Base-by-base conservation (phyloP, 1,139 yeast species). In the Taphrina betulina region DNA sequence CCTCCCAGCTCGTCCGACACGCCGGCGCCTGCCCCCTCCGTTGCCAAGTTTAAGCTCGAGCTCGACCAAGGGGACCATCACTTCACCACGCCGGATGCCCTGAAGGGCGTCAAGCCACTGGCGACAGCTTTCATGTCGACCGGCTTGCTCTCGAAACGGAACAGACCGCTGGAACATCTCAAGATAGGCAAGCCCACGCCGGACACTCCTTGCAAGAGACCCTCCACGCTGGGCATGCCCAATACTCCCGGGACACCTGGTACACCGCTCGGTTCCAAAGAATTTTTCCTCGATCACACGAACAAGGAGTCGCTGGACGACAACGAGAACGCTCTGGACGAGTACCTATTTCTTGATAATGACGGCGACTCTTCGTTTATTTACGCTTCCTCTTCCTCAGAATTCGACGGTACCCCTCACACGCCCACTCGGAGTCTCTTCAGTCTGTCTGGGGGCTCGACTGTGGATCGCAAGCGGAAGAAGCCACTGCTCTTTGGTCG, bases 71-170 rank as follows among this genome's bases (percentile, higher is more conserved):
- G 17, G 5, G 45, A 54, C 24, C 35, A 41, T 16, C 44, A 62
- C 35, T 67, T 36, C 66, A 71, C 60, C 65, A 71, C 58, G 70
- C 80, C 16, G 77, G 81, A n/a, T 75, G 69, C 83, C 1, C 87
- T 82, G 69, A 79, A 81, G 61, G 79, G 81, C 57, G 95, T 85
- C 29, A 85, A 84, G 66, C 95, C 96, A 3, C 74, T 86, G 45
- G 95, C 86, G 67, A 83, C 92, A 0, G 95, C 94, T 12, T 88
- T 88, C 68, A 77, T 80, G 69, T 80, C 92, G 3, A 74, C 85
- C 0, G 95, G 95, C 0, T 72, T 87, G 42, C 69, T 83, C 59
- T 85, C 90, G 60, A 87, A 87, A 70, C 81, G 79, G 61, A 78
- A 81, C 56, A 69, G 81, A 22, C 63, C 59, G 16, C 28, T 42